Conservation (phyloP, 768 basidiomycete species). For the Termitomyces sp. region DNA sequence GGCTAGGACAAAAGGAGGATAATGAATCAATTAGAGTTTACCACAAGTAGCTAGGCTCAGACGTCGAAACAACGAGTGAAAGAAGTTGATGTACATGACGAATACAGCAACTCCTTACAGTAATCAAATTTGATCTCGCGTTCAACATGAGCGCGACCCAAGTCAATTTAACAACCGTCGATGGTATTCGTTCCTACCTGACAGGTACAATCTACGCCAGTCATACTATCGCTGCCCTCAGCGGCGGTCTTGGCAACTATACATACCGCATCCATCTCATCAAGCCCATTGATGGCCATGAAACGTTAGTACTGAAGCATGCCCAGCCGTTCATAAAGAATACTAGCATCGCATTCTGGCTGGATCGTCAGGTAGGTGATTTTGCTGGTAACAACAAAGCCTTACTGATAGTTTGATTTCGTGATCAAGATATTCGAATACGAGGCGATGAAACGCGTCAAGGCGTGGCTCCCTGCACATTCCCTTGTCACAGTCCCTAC, state of each 20-base stretch:
- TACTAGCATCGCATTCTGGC: constrained; percentile 22
- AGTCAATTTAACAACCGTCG: constrained; percentile 27
- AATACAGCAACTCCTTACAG: no score
- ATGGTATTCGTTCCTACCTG: constrained; percentile 39
- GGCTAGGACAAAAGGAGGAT: neutral
- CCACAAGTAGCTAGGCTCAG: neutral
- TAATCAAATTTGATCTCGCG: neutral
- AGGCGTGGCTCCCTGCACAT: constrained; percentile 27
- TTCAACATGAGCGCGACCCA: neutral
- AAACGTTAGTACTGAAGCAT: constrained; percentile 55
- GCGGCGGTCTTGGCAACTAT: constrained; percentile 54
- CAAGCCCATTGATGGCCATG: constrained; percentile 31
- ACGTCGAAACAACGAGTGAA: neutral
- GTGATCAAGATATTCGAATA: constrained; percentile 32
- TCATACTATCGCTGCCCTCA: constrained; percentile 30
- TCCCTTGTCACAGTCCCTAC: constrained; percentile 43
- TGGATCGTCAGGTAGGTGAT: constrained; percentile 48
- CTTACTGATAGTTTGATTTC: neutral
- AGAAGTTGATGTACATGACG: neutral
- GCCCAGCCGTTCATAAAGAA: constrained; percentile 27
- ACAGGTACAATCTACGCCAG: constrained; percentile 42
- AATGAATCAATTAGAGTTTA: neutral
- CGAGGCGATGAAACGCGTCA: constrained; percentile 43
- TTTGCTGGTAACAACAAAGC: neutral
- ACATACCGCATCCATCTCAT: constrained; percentile 48